Percentiles rank a stretch among this genome's conserved stretches.
phyloP scores from a whole-genome alignment of 805 yeast species.

The Hanseniaspora occidentalis region DNA sequence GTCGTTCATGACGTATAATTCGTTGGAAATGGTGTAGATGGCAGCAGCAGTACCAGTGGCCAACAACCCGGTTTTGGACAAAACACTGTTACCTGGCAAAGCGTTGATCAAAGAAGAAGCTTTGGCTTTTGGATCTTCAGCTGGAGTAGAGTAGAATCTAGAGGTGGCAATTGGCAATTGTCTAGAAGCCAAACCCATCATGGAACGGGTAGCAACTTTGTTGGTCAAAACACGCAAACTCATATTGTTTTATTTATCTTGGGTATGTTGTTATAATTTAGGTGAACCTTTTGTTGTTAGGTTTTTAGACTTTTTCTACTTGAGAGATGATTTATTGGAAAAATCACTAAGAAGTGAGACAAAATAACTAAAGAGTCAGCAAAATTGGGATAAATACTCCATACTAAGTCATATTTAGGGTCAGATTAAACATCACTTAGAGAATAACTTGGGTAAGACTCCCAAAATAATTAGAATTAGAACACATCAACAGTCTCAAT shows the following conservation, averaged over 20 bases:
- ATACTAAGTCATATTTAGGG: no score
- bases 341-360: no score
- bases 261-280: no score
- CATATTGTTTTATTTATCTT: slow-evolving; percentile 8
- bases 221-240: slow-evolving; percentile 20
- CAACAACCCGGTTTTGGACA: slow-evolving; percentile 88
- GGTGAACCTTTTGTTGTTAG: no score
- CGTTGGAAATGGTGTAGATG: slow-evolving; percentile 86
- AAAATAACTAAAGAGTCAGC: no score
- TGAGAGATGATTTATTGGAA: no score
- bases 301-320: no score
- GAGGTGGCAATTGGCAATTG: slow-evolving; percentile 12
- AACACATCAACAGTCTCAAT: no score
- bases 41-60: slow-evolving; percentile 95
- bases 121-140: slow-evolving; percentile 74
- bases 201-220: slow-evolving; percentile 17
- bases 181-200: slow-evolving; percentile 14
- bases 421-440: no score
- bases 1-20: slow-evolving; percentile 84
- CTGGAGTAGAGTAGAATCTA: slow-evolving; percentile 36
- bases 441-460: no score
- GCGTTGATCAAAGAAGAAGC: slow-evolving; percentile 85
- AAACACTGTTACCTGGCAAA: slow-evolving; percentile 77
- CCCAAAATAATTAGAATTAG: no score
- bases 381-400: no score